Percentiles rank a stretch among this genome's conserved stretches.
Evolutionary conservation across 1,139 yeast species (phyloP).

Genomic region (Yamadazyma sp.): DNA sequence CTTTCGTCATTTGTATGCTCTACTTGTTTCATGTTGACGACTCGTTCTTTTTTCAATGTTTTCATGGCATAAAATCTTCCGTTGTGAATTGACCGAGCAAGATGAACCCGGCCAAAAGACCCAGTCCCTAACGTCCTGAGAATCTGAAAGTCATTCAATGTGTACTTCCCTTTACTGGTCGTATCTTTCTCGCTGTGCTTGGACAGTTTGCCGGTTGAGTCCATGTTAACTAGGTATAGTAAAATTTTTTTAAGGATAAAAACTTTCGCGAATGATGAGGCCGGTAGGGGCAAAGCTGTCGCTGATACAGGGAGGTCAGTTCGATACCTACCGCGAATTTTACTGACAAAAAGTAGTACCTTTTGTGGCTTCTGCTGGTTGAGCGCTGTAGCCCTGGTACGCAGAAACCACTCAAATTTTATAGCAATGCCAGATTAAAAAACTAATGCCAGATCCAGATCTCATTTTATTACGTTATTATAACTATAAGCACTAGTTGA

Average conservation of each 20-base stretch:
- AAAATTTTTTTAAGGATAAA: slow-evolving; percentile 4
- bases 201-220: slow-evolving; percentile 6
- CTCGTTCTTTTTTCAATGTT: slow-evolving; percentile 57
- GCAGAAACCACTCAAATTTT: too few species aligned
- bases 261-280: slow-evolving; percentile 1
- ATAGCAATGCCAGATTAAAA: neutral
- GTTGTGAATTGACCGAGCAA: slow-evolving; percentile 58
- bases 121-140: slow-evolving; percentile 63
- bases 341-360: too few species aligned
- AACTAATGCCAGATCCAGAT: neutral
- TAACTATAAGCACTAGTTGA: neutral
- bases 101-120: slow-evolving; percentile 62
- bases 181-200: slow-evolving; percentile 26
- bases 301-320: neutral
- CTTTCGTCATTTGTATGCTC: slow-evolving; percentile 67
- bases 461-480: too few species aligned
- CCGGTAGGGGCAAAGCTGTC: neutral
- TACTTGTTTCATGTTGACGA: slow-evolving; percentile 61
- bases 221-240: slow-evolving; percentile 1
- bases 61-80: slow-evolving; percentile 62
- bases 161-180: slow-evolving; percentile 53
- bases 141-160: slow-evolving; percentile 51
- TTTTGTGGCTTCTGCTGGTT: neutral
- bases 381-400: neutral
- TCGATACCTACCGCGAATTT: neutral